Evolutionary conservation across 2,329 filamentous ascomycete genomes (phyloP).

Genomic region (Aspergillus tubingensis): DNA sequence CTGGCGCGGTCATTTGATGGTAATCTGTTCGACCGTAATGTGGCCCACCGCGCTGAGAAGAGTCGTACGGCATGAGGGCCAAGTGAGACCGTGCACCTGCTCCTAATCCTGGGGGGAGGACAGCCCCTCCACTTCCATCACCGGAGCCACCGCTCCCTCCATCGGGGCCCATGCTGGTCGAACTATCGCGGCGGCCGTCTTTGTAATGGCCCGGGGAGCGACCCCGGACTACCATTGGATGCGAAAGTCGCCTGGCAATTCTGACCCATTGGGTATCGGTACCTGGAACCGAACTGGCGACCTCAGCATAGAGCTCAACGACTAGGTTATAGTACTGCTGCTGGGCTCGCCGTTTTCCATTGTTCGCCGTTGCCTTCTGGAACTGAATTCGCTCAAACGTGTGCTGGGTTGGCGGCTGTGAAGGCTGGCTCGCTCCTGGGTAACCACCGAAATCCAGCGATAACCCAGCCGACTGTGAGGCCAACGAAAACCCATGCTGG

Average conservation of each 20-base stretch:
- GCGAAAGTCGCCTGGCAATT: slow-evolving; percentile 71
- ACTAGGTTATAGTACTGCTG: slow-evolving; percentile 94
- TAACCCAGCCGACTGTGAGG: slow-evolving; percentile 29
- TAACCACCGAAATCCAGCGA: slow-evolving; percentile 40
- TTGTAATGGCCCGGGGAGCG: slow-evolving; percentile 81
- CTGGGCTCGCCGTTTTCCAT: slow-evolving; percentile 83
- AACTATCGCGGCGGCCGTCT: slow-evolving; percentile 67
- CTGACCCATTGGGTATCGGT: slow-evolving; percentile 63
- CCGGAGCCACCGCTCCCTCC: slow-evolving; percentile 55
- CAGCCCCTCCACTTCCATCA: slow-evolving; percentile 32
- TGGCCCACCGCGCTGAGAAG: slow-evolving; percentile 32
- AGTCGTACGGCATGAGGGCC: slow-evolving; percentile 39
- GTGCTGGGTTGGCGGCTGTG: slow-evolving; percentile 51
- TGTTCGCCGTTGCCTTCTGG: slow-evolving; percentile 91
- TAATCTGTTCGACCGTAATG: slow-evolving; percentile 39
- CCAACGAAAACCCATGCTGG: slow-evolving; percentile 29
- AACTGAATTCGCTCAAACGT: slow-evolving; percentile 90
- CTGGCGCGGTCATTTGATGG: slow-evolving; percentile 37
- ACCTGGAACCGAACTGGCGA: slow-evolving; percentile 49
- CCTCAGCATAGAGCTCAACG: slow-evolving; percentile 76
- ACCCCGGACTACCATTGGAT: slow-evolving; percentile 84
- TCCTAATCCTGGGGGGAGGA: slow-evolving; percentile 35
- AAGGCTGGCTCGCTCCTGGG: slow-evolving; percentile 31
- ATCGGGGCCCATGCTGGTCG: slow-evolving; percentile 70
- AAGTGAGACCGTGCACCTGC: slow-evolving; percentile 34